Base-by-base conservation (phyloP, 169 alveolate species). In the Plasmodium yoelii region DNA sequence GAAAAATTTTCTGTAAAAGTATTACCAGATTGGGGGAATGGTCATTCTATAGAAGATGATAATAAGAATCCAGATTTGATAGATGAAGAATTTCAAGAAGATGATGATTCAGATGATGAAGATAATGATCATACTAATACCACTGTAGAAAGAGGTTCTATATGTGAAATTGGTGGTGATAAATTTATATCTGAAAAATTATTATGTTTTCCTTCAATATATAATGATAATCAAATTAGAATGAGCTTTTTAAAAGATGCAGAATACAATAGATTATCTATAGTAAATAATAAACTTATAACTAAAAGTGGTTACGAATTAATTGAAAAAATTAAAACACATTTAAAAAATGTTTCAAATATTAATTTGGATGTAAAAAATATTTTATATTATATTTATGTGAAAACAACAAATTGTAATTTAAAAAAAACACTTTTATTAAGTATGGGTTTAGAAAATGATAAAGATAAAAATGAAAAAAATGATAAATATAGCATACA, bases 341-440 rank as follows among this genome's bases (percentile, higher is more conserved):
- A 77, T 24, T 77, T 77, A 22, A 77, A 77, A 42, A 77, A 9
- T 15, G 4, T 49, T 8, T 28, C 53, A 9, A 61, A 47, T 7
- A 13, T 63, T 12, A 69, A 77, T n/a, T 61, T 63, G 12, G 75
- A 77, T n/a, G 28, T 12, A 9, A 77, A 5, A n/a, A 77, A 77
- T 28, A 47, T 77, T 15, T 46, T 59, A 7, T 77, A 77, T 64
- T 77, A 77, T 15, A 49, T 77, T 28, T 77, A 46, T 56, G 28
- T 34, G 26, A 77, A 77, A 63, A 77, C 88, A 4, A 63, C 63
- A 0, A 51, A 13, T 0, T 77, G 88, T 28, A 77, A 77, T 39
- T 63, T 77, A 63, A 59, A 74, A 34, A 28, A 63, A 12, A 1
- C 39, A 12, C 10, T 18, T 24, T 42, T 74, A 46, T 12, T 51